Evolutionary conservation across 1,284 basidiomycete species (phyloP).

Genomic region (Tilletia horrida): DNA sequence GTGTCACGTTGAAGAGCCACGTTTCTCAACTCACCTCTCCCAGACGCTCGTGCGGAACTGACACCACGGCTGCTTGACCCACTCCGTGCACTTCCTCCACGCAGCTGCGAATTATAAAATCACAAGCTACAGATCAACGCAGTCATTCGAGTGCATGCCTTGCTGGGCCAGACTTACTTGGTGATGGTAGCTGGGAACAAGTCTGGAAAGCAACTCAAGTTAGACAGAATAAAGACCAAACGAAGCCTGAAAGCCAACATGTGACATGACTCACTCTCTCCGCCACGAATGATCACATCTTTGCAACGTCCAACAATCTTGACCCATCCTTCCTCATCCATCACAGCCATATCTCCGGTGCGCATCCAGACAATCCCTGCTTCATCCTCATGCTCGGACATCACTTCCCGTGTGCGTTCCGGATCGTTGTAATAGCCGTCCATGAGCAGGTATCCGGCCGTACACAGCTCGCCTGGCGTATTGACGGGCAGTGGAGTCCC

Average conservation of each 20-base stretch:
- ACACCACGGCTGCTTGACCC: constrained; percentile 69
- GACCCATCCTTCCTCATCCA: constrained; percentile 78
- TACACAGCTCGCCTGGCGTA: constrained; percentile 68
- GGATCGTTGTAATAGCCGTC: constrained; percentile 78
- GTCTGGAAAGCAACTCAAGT: constrained; percentile 18
- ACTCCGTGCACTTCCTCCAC: constrained; percentile 66
- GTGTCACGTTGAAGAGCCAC: too few species aligned
- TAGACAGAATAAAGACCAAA: neutral
- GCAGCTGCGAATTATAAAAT: constrained; percentile 47
- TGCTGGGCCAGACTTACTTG: constrained; percentile 57
- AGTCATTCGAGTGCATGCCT: constrained; percentile 17
- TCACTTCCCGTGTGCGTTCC: constrained; percentile 66
- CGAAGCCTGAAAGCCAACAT: too few species aligned
- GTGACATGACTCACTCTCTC: constrained; percentile 68
- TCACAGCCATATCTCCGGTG: constrained; percentile 75
- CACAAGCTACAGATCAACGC: neutral
- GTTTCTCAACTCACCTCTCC: constrained; percentile 39
- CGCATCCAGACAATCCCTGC: constrained; percentile 71
- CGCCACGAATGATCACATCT: constrained; percentile 83
- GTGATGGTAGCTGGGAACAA: constrained; percentile 81
- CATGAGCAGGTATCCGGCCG: constrained; percentile 73
- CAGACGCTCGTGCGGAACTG: constrained; percentile 65
- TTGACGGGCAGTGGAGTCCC: constrained; percentile 47
- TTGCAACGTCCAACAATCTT: constrained; percentile 66
- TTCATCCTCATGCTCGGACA: constrained; percentile 59